Base-by-base conservation (phyloP, 2,329 filamentous ascomycete genomes). In the Venturia asperata region DNA sequence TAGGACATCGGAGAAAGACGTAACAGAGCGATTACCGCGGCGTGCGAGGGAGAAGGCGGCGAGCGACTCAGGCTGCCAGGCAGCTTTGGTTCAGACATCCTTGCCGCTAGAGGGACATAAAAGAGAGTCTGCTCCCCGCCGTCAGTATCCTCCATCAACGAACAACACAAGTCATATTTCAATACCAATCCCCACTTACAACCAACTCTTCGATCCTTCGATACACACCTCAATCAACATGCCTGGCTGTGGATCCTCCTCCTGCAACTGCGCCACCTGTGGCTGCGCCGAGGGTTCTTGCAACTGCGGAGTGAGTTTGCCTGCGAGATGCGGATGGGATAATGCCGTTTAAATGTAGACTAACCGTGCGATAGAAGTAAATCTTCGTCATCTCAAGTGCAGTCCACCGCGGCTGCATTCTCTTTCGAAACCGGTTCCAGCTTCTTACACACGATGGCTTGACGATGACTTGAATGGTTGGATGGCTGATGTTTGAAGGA, bases 221-320 rank as follows among this genome's bases (percentile, higher is more conserved):
- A 64, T n/a, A 13, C 30, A 10, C 61, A 27, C 11, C 37, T 43
- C 49, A 58, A 62, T 65, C 68, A 74, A 70, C 37, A 74, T 74
- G 73, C 71, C 72, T 68, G 72, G 71, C 71, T 74, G 73, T 68
- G 72, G 72, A 72, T 72, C 70, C 68, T 67, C 70, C 66, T 70
- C 71, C 65, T 74, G 73, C 72, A 70, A 69, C 66, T 74, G 73
- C 70, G 71, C 71, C 70, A 70, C 73, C 66, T 74, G 73, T 70
- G 68, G 69, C 67, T 74, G 73, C 70, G 69, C 72, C 47, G 66
- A 67, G 63, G 73, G 73, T 64, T 68, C 70, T 63, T 74, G 73
- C 72, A 70, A 68, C 67, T 74, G 73, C 72, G 70, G 69, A 67
- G 43, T 62, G 13, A 42, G 45, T 58, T 3, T 21, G 17, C 19